Evolutionary conservation across 2,329 filamentous ascomycete genomes (phyloP).

Genomic region (Parascedosporium putredinis): DNA sequence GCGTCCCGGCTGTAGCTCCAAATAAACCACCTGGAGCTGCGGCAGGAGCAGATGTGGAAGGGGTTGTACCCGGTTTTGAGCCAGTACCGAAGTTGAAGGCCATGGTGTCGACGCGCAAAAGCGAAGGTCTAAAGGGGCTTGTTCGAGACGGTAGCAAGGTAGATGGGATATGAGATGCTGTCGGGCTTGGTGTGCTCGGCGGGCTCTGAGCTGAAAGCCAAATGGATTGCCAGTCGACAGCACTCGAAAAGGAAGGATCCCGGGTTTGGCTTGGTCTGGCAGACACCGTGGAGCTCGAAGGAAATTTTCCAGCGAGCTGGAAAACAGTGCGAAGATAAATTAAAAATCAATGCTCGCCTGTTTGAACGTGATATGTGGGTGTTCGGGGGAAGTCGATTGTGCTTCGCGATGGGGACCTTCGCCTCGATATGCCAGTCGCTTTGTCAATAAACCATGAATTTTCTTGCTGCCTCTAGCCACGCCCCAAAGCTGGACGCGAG

Average conservation of each 20-base stretch:
- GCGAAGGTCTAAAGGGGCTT: not conserved
- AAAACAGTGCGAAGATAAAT: not conserved
- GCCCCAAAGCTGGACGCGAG: not conserved
- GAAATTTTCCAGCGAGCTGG: conserved; percentile 2
- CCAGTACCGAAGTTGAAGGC: conserved; percentile 28
- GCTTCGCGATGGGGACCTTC: not conserved
- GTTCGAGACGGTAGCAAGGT: not conserved
- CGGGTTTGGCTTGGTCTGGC: not conserved
- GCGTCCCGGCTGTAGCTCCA: conserved; percentile 17
- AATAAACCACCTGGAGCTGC: conserved; percentile 31
- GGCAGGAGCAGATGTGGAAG: conserved; percentile 20
- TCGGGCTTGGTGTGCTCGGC: not conserved
- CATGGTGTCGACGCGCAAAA: conserved; percentile 17
- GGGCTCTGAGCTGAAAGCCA: not conserved
- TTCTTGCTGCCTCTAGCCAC: not conserved
- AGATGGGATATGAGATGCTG: conserved; percentile 1
- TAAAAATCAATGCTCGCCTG: not conserved
- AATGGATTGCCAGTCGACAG: conserved; percentile 1
- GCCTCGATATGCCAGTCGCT: not conserved
- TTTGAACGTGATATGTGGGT: not conserved
- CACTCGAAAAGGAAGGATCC: not conserved
- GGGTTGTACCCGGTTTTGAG: conserved; percentile 13
- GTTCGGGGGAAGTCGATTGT: not conserved
- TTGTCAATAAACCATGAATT: conserved; percentile 4
- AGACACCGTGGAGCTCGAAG: not conserved